Base-by-base conservation (phyloP, 1,284 basidiomycete genomes). In the Ganoderma sp. region DNA sequence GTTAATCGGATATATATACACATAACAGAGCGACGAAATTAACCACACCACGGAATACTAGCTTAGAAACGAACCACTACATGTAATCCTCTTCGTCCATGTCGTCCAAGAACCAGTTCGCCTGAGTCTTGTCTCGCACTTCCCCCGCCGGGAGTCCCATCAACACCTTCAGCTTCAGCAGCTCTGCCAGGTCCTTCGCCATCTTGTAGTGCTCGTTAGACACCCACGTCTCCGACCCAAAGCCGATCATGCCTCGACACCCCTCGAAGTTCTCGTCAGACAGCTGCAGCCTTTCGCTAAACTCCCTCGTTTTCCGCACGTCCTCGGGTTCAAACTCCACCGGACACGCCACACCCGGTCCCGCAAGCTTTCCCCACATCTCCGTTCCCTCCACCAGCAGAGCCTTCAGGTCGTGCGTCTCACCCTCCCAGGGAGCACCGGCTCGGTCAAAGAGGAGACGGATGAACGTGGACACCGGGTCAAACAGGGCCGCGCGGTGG, bases 81-180 rank as follows among this genome's bases (percentile, higher is more conserved):
- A 78, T 80, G 70, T 85, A 83, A 37, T 79, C 67, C 73, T 76
- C 70, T 75, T 85, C 83, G 74, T 85, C 80, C 81, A 84, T 84
- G 69, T 84, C 83, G 70, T 84, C 79, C 73, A 77, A 84, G 74
- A 74, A 75, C 84, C 83, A 86, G 74, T 84, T 72, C 67, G 69
- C 79, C 77, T 22, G 63, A 61, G 76, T 74, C 77, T 78, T 63
- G 62, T 67, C 82, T 64, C 75, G 78, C 68, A 75, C 76, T 71
- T 82, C 78, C 73, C 67, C 79, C 74, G 71, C 68, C 76, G 56
- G 32, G 63, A 65, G 61, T 72, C 1, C 69, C 65, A 64, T 69
- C 77, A 84, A 79, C 67, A 59, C 68, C 48, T 63, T 56, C 78
- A 72, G 50, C 80, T 83, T 84, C 65, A 80, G 6, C 77, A 71